Evolutionary conservation across 441 rosid species (phyloP).

Genomic region (Croton laevigatus): DNA sequence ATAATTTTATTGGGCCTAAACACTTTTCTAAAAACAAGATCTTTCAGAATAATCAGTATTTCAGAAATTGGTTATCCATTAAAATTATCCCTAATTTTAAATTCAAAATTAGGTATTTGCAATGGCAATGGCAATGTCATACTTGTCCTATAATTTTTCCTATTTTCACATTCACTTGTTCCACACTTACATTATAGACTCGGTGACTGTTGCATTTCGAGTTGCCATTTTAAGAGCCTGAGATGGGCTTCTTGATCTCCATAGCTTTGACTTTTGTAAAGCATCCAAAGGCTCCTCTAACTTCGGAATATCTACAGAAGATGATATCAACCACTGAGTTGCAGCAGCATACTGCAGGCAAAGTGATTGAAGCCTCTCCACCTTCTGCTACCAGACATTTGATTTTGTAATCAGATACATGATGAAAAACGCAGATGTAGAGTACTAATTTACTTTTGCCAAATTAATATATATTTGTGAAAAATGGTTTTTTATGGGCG

Average conservation of each 20-base stretch:
- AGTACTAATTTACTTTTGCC: too few species aligned
- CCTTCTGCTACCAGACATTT: slow-evolving; percentile 52
- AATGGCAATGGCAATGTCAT: too few species aligned
- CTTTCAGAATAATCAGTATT: too few species aligned
- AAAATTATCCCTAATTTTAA: too few species aligned
- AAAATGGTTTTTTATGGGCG: too few species aligned
- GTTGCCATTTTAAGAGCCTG: slow-evolving; percentile 43
- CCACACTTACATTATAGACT: slow-evolving; percentile 75
- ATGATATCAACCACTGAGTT: slow-evolving; percentile 90
- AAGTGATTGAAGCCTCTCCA: slow-evolving; percentile 77
- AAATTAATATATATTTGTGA: too few species aligned
- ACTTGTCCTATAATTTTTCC: too few species aligned
- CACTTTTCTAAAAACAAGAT: too few species aligned
- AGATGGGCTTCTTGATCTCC: slow-evolving; percentile 42
- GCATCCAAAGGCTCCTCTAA: slow-evolving; percentile 36
- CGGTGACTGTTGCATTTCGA: slow-evolving; percentile 54
- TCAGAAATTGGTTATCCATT: too few species aligned
- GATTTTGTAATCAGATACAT: background rate
- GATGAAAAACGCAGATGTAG: background rate
- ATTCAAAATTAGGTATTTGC: too few species aligned
- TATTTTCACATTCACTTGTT: slow-evolving; percentile 4
- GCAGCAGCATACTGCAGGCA: slow-evolving; percentile 95
- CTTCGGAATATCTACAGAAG: slow-evolving; percentile 58
- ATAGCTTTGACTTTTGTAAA: slow-evolving; percentile 32
- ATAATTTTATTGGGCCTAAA: too few species aligned